Base-by-base conservation (phyloP, 148 eudicot species). In the Tetragonia tetragonoides region DNA sequence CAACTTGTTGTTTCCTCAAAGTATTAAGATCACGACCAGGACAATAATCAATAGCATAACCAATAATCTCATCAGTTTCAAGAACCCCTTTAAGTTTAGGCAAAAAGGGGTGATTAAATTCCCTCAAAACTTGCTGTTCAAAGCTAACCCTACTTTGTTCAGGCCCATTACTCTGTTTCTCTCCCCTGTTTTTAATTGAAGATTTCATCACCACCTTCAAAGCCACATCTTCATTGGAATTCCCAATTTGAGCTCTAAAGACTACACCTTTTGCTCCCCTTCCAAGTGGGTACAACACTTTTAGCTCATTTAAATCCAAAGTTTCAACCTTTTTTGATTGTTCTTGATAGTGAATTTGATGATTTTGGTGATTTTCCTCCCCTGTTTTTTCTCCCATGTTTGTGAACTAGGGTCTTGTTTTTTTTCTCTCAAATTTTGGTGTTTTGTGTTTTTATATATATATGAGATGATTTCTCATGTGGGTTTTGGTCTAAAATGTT, bases 11-110 rank as follows among this genome's bases (percentile, higher is more conserved):
- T 38, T 85, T 88, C 60, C 99, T 66, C 14, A 95, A 79, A 38
- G 76, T 81, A 69, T 84, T 82, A 47, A 95, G 91, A 90, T 91
- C 92, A 4, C 90, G 80, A 24, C 99, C 99, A 1, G 97, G 82
- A 74, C 99, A 95, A 77, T 88, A 95, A 93, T 95, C 99, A 47
- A 95, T 93, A 0, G 96, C 94, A 53, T 92, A 93, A 0, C 97
- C 97, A 39, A 91, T 83, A 56, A 95, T 72, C 68, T 83, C 78
- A 6, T 87, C 89, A 0, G 96, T 90, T 40, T 79, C 74, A 28
- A 93, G 18, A 68, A 90, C 84, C 34, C 96, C 99, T 38, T 84
- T 83, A 28, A 95, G 83, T 78, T 77, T 91, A 6, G 99, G 99
- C 67, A 95, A 77, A n/a, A 95, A 84, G 1, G 99, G 94, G 40